These are phyloP conservation scores for Populus hybrid DNA, from an alignment of 441 rosid species.

Conservation along the genomic window DNA sequence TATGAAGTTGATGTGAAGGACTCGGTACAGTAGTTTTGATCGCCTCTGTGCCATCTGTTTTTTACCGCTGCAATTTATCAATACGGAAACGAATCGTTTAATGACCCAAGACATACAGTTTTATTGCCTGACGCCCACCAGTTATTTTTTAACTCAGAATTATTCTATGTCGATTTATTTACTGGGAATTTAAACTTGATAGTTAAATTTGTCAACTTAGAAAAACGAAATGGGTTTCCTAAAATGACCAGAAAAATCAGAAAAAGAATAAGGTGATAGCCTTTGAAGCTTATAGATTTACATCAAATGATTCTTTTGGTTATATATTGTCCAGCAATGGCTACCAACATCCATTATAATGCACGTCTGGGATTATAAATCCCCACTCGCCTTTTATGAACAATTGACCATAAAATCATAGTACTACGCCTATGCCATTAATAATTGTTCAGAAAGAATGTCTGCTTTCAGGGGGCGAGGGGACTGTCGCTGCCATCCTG, in stretches of 20 bases:
- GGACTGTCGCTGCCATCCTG: slow-evolving; percentile 17
- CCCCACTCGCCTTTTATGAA: background rate
- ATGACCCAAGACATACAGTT: background rate
- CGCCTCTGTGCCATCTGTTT: no score
- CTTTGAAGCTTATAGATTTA: background rate
- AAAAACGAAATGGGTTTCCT: no score
- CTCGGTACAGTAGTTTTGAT: slow-evolving; percentile 36
- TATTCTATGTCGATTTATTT: no score
- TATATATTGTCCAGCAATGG: background rate
- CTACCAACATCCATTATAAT: background rate
- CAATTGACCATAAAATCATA: background rate
- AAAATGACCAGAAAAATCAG: no score
- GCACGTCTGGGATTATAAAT: background rate
- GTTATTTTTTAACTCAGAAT: no score
- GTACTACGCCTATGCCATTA: background rate
- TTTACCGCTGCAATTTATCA: background rate
- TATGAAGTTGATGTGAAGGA: background rate
- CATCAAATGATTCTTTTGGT: background rate
- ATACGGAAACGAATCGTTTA: background rate
- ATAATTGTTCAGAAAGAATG: background rate
- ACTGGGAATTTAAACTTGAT: no score
- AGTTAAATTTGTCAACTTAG: no score
- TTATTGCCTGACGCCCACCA: no score
- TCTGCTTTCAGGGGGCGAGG: background rate
- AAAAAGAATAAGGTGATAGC: background rate